A percentile compares a stretch with the other conserved stretches of the same genome.
Conservation (phyloP, 305 asterid genomes). For the Fraxinus floribunda region DNA sequence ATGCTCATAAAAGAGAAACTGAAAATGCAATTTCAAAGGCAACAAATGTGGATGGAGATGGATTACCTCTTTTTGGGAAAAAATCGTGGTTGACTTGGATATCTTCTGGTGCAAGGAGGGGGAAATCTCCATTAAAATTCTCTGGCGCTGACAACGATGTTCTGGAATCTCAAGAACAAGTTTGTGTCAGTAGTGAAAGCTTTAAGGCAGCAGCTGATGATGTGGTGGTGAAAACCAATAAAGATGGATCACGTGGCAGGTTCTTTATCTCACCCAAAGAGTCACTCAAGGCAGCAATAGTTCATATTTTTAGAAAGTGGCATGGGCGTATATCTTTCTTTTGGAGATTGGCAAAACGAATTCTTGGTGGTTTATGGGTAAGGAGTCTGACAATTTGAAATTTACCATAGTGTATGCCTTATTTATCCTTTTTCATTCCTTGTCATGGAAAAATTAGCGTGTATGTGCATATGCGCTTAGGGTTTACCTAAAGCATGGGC, state of each 20-base stretch:
- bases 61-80: constrained; percentile 34
- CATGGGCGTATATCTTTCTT: constrained; percentile 75
- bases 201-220: constrained; percentile 44
- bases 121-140: constrained; percentile 43
- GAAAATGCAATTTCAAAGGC: constrained; percentile 32
- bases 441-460: background rate
- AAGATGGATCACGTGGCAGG: constrained; percentile 55
- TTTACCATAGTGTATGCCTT: background rate
- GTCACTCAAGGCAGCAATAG: constrained; percentile 74
- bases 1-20: constrained; percentile 29
- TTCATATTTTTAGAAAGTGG: constrained; percentile 77
- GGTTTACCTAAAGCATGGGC: background rate
- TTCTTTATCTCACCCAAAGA: constrained; percentile 70
- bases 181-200: constrained; percentile 39
- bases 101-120: constrained; percentile 43
- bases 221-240: constrained; percentile 42
- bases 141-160: constrained; percentile 52
- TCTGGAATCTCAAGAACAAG: constrained; percentile 56
- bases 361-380: constrained; percentile 95
- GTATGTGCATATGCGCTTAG: background rate
- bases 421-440: constrained; percentile 11
- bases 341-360: constrained; percentile 68
- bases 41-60: constrained; percentile 42
- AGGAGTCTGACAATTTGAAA: constrained; percentile 27
- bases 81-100: constrained; percentile 68